Percentiles rank a stretch among this genome's conserved stretches.
phyloP scores from a whole-genome alignment of 176 grass and related monocot species.

The Puccinellia tenuiflora region DNA sequence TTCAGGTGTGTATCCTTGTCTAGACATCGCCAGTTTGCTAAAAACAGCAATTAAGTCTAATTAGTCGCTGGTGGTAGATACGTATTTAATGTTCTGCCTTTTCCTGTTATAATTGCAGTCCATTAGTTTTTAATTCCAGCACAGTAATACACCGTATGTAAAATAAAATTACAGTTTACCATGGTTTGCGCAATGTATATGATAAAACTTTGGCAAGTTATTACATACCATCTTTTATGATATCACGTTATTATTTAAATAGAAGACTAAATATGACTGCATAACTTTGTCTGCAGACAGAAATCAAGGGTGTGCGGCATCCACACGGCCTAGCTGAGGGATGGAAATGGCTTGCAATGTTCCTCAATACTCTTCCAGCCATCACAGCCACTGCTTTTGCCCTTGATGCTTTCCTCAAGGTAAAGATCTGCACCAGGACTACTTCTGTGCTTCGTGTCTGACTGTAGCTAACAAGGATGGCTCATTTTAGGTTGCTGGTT shows the following conservation, averaged over 20 bases:
- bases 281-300: slow-evolving; percentile 45
- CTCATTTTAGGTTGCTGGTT: slow-evolving; percentile 73
- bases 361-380: slow-evolving; percentile 71
- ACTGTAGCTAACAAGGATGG: not conserved
- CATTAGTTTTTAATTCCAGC: not conserved
- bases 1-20: slow-evolving; percentile 61
- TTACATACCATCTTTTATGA: not conserved
- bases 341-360: slow-evolving; percentile 85
- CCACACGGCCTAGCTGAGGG: slow-evolving; percentile 78
- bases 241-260: not conserved
- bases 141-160: not conserved
- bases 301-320: slow-evolving; percentile 63
- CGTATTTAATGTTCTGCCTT: not conserved
- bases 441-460: not conserved
- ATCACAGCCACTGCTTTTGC: slow-evolving; percentile 63
- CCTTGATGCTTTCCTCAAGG: slow-evolving; percentile 85
- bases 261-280: slow-evolving; percentile 14
- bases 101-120: not conserved
- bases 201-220: not conserved
- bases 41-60: not conserved
- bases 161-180: not conserved
- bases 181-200: not conserved
- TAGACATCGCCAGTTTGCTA: not conserved
- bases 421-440: not conserved
- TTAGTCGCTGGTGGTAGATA: not conserved